Conservation (phyloP, 2,329 filamentous ascomycete species). For the Macroventuria anomochaeta region DNA sequence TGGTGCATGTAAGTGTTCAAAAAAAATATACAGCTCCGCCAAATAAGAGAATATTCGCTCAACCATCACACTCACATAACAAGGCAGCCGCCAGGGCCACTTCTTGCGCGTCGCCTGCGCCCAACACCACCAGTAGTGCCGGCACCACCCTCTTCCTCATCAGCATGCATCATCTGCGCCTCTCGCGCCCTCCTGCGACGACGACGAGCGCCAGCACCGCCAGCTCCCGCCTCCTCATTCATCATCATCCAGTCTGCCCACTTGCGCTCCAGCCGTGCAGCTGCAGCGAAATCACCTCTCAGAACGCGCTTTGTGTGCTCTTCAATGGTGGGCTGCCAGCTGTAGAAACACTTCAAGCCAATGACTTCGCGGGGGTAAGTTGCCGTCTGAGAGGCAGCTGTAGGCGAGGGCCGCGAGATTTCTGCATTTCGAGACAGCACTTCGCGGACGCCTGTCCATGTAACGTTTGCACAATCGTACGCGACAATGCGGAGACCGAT, state of each 20-base stretch:
- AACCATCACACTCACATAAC: slow-evolving; percentile 52
- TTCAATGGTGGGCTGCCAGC: slow-evolving; percentile 92
- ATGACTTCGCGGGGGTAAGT: slow-evolving; percentile 81
- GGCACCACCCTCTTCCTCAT: slow-evolving; percentile 73
- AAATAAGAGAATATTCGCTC: neutral
- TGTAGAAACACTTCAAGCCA: slow-evolving; percentile 89
- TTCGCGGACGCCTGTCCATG: slow-evolving; percentile 89
- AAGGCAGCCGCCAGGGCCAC: slow-evolving; percentile 54
- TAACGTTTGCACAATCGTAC: slow-evolving; percentile 91
- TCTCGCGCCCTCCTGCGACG: slow-evolving; percentile 80
- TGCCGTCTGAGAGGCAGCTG: slow-evolving; percentile 40
- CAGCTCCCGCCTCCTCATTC: slow-evolving; percentile 78
- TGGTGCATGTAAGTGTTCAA: neutral
- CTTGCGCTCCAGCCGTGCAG: slow-evolving; percentile 81
- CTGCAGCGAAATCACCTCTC: slow-evolving; percentile 74
- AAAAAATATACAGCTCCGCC: neutral
- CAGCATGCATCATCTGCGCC: slow-evolving; percentile 78
- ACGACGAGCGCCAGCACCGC: slow-evolving; percentile 68
- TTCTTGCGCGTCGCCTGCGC: slow-evolving; percentile 55
- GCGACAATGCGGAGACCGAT: slow-evolving; percentile 78
- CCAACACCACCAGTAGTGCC: slow-evolving; percentile 48
- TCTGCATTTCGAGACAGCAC: slow-evolving; percentile 85
- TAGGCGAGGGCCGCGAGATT: slow-evolving; percentile 59
- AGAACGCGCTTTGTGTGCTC: slow-evolving; percentile 90
- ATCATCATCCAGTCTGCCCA: slow-evolving; percentile 96